Base-by-base conservation (phyloP, 1,284 basidiomycete species). In the Ustilago nuda region DNA sequence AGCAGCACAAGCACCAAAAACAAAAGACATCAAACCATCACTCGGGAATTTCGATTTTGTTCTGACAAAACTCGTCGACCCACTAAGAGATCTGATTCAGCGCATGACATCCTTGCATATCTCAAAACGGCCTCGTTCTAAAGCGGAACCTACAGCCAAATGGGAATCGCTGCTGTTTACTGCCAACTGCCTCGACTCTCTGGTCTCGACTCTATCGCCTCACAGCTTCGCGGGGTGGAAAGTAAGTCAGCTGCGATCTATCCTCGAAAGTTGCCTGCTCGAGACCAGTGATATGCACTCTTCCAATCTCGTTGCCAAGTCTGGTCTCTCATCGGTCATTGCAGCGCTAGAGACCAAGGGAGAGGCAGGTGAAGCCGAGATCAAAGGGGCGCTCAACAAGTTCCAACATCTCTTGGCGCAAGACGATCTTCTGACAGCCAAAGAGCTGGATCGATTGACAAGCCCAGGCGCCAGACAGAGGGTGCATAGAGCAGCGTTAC, bases 161-260 rank as follows among this genome's bases (percentile, higher is more conserved):
- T 82, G 81, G 81, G 78, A 80, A 39, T 36, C 61, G 12, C 39
- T 51, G 32, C 51, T 82, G 12, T 82, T 76, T 35, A 43, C 59
- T 4, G 57, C 56, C 46, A 83, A 83, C 61, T 81, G 80, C 52
- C 61, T 76, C 37, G 71, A 69, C 13, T 56, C 72, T 33, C 37
- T 82, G 4, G 15, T 45, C n/a, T 37, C 59, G 4, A 56, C 73
- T 9, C 50, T 81, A 3, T 30, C 30, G 8, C 27, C 54, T 0
- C 56, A 76, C 33, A 19, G 58, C 0, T 77, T 82, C 48, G 66
- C 69, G 4, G 8, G 23, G 0, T 61, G 56, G 53, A 76, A 72
- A 48, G 48, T 59, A 2, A 41, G 23, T 5, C 43, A 68, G 27
- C 32, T 76, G 1, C 55, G 35, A 3, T 4, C n/a, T 0, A 3